phyloP scores from a whole-genome alignment of 139 green algal genomes.

The Chlorella sp. region DNA sequence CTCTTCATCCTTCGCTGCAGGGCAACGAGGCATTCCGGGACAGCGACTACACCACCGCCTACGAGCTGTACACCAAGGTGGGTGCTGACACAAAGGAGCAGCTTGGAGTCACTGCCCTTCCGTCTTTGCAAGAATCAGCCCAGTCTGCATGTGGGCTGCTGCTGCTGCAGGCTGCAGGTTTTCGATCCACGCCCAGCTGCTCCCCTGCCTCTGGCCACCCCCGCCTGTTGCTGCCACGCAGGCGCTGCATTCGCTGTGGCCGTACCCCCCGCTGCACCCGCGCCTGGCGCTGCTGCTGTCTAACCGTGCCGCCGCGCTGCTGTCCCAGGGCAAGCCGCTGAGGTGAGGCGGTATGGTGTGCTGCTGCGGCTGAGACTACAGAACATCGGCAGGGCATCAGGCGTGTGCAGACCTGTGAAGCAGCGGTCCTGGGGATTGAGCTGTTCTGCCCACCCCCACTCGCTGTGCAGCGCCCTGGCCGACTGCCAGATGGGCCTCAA shows the following conservation, averaged over 20 bases:
- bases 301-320: conserved; percentile 38
- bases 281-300: conserved; percentile 39
- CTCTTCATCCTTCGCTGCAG: neutral
- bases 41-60: conserved; percentile 15
- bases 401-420: no score
- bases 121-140: no score
- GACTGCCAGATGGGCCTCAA: conserved; percentile 41
- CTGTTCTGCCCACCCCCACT: no score
- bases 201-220: neutral
- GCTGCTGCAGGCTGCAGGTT: no score
- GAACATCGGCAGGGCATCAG: no score
- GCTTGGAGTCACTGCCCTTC: no score
- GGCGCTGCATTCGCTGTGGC: conserved; percentile 31
- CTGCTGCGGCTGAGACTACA: neutral
- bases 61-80: conserved; percentile 30
- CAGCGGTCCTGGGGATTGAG: no score
- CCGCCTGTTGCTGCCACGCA: neutral
- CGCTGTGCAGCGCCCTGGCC: conserved; percentile 21
- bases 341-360: neutral
- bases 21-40: conserved; percentile 46
- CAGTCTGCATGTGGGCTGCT: no score
- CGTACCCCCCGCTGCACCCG: conserved; percentile 20
- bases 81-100: neutral
- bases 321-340: conserved; percentile 35
- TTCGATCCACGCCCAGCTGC: neutral